Evolutionary conservation across 257 asterid genomes (phyloP).

Genomic region (Galeopsis tetrahit): DNA sequence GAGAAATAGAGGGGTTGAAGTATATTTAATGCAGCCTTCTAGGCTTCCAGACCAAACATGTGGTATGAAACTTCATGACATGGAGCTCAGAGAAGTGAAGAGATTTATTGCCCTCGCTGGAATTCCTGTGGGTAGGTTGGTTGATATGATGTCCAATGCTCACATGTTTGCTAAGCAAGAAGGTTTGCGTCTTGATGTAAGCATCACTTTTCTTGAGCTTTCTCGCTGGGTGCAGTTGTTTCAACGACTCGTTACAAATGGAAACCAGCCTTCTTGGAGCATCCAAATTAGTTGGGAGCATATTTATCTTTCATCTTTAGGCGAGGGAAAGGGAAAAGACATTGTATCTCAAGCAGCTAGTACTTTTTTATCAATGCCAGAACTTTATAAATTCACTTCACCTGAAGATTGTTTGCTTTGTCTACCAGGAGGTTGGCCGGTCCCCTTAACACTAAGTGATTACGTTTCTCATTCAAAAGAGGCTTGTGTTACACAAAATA

Average conservation of each 20-base stretch:
- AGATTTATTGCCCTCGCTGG: slow-evolving; percentile 80
- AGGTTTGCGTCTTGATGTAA: slow-evolving; percentile 60
- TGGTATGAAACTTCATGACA: slow-evolving; percentile 40
- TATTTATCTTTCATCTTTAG: slow-evolving; percentile 85
- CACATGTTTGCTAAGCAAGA: slow-evolving; percentile 75
- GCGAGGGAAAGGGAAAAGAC: slow-evolving; percentile 66
- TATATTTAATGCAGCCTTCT: slow-evolving; percentile 74
- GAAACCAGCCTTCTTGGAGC: slow-evolving; percentile 81
- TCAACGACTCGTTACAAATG: slow-evolving; percentile 68
- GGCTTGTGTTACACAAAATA: slow-evolving; percentile 70
- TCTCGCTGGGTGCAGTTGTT: slow-evolving; percentile 92
- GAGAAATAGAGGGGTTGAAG: slow-evolving; percentile 97
- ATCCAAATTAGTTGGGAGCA: slow-evolving; percentile 90
- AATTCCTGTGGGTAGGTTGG: slow-evolving; percentile 69
- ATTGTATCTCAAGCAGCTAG: slow-evolving; percentile 56
- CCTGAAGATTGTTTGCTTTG: slow-evolving; percentile 53
- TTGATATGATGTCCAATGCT: slow-evolving; percentile 83
- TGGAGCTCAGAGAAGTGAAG: slow-evolving; percentile 74
- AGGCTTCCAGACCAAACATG: slow-evolving; percentile 55
- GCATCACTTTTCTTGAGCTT: slow-evolving; percentile 86
- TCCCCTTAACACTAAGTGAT: slow-evolving; percentile 74
- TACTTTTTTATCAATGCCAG: slow-evolving; percentile 48
- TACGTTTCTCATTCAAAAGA: slow-evolving; percentile 61
- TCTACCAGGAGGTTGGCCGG: slow-evolving; percentile 94
- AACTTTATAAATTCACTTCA: slow-evolving; percentile 47